Evolutionary conservation across 2,329 filamentous ascomycete species (phyloP).

Genomic region (Podosphaera fusca): DNA sequence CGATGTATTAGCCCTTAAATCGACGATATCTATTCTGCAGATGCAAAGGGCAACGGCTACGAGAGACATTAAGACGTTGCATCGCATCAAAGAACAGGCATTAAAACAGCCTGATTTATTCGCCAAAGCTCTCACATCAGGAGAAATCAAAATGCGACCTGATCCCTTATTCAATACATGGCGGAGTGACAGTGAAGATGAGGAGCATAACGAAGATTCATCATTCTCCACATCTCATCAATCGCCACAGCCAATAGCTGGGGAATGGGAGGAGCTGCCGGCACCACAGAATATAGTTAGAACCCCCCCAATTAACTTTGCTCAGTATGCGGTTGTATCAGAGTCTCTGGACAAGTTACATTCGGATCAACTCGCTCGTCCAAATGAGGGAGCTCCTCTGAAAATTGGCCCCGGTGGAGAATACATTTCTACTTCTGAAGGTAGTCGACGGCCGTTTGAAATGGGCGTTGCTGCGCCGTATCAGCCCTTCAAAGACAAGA

Average conservation of each 20-base stretch:
- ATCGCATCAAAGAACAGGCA: conserved; percentile 46
- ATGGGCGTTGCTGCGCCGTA: conserved; percentile 2
- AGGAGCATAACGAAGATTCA: conserved; percentile 5
- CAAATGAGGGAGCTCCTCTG: conserved; percentile 31
- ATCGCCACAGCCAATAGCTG: conserved; percentile 1
- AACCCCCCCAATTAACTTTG: conserved; percentile 82
- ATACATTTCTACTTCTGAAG: background rate
- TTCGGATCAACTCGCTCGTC: conserved; percentile 48
- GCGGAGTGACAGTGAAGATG: conserved; percentile 16
- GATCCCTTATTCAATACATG: conserved; percentile 10
- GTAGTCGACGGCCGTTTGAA: background rate
- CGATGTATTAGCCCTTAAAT: conserved; percentile 68
- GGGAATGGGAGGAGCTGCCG: conserved; percentile 41
- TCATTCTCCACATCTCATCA: background rate
- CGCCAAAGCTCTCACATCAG: conserved; percentile 38
- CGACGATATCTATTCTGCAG: conserved; percentile 68
- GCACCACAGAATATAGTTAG: conserved; percentile 62
- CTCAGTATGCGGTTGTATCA: conserved; percentile 77
- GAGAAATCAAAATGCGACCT: conserved; percentile 24
- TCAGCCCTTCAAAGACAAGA: conserved; percentile 2
- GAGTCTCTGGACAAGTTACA: conserved; percentile 68
- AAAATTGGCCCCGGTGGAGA: conserved; percentile 19
- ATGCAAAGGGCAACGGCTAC: conserved; percentile 60
- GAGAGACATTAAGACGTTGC: conserved; percentile 49
- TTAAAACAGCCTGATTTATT: conserved; percentile 50